Percentiles rank a stretch among this genome's conserved stretches.
Evolutionary conservation across 208 protist species (phyloP).

Genomic region (Wallacemonas sp.): DNA sequence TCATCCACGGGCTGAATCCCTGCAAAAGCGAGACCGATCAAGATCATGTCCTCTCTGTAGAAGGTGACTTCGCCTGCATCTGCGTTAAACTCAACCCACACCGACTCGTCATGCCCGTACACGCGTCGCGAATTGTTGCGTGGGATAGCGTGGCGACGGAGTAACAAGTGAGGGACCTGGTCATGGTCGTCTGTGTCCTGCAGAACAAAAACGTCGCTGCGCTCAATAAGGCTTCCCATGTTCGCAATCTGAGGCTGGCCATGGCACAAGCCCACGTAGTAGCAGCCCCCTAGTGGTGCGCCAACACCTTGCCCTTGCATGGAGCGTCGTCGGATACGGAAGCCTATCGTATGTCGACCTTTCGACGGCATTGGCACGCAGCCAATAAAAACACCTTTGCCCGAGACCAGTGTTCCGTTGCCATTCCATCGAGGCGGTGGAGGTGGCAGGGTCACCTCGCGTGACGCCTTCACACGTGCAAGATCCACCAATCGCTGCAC

Average conservation of each 20-base stretch:
- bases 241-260: conserved; percentile 66
- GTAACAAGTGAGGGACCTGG: conserved; percentile 77
- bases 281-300: conserved; percentile 82
- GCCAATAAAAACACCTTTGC: conserved; percentile 81
- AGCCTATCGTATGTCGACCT: conserved; percentile 78
- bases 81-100: conserved; percentile 91
- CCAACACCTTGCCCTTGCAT: conserved; percentile 64
- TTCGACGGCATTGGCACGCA: conserved; percentile 53
- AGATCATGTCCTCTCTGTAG: conserved; percentile 83
- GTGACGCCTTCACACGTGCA: conserved; percentile 43
- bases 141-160: conserved; percentile 70
- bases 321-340: conserved; percentile 71
- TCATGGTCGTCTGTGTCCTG: conserved; percentile 89
- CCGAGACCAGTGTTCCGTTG: conserved; percentile 50
- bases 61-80: conserved; percentile 85
- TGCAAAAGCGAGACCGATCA: conserved; percentile 86
- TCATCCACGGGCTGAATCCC: conserved; percentile 73
- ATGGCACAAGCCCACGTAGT: conserved; percentile 83
- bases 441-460: conserved; percentile 24
- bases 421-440: conserved; percentile 61
- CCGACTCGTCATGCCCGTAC: conserved; percentile 82
- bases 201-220: conserved; percentile 81
- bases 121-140: conserved; percentile 73
- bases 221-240: conserved; percentile 71
- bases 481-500: conserved; percentile 59